Conservation (phyloP, 2,329 filamentous ascomycete genomes). For the Elsinoe ampelina region DNA sequence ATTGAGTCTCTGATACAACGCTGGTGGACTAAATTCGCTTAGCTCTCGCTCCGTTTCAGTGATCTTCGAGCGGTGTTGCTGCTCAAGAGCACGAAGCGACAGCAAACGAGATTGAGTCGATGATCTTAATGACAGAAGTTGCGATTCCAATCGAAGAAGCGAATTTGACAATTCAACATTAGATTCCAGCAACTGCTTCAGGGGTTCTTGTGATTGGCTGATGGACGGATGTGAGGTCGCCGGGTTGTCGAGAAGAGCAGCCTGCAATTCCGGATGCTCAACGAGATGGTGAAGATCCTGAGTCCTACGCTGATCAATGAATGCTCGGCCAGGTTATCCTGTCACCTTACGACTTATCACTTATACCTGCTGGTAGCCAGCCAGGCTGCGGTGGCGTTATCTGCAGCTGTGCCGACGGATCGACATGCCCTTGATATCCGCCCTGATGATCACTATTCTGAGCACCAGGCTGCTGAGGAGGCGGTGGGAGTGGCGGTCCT, state of each 20-base stretch:
- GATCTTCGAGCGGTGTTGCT: constrained; percentile 87
- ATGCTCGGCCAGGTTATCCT: constrained; percentile 15
- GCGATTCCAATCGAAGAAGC: constrained; percentile 51
- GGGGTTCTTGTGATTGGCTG: constrained; percentile 51
- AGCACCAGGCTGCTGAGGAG: constrained; percentile 28
- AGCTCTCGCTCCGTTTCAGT: constrained; percentile 79
- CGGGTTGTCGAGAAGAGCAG: constrained; percentile 61
- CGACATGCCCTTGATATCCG: neutral
- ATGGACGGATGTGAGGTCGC: constrained; percentile 64
- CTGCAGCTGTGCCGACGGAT: constrained; percentile 15
- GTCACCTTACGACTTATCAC: constrained; percentile 66
- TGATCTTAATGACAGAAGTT: constrained; percentile 53
- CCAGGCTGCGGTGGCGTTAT: constrained; percentile 42
- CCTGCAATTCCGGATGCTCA: constrained; percentile 55
- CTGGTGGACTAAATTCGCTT: constrained; percentile 74
- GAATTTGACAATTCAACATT: constrained; percentile 63
- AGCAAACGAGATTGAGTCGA: constrained; percentile 73
- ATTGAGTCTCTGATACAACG: constrained; percentile 71
- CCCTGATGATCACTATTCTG: constrained; percentile 23
- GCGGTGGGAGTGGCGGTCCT: constrained; percentile 38
- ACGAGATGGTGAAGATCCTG: constrained; percentile 67
- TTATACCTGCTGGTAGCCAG: constrained; percentile 68
- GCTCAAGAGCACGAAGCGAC: constrained; percentile 73
- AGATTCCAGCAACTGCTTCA: constrained; percentile 56
- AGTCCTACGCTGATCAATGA: constrained; percentile 46